These are phyloP conservation scores for Rhodosporidiobolus odoratus DNA, from an alignment of 768 basidiomycete genomes.

Conservation along the genomic window DNA sequence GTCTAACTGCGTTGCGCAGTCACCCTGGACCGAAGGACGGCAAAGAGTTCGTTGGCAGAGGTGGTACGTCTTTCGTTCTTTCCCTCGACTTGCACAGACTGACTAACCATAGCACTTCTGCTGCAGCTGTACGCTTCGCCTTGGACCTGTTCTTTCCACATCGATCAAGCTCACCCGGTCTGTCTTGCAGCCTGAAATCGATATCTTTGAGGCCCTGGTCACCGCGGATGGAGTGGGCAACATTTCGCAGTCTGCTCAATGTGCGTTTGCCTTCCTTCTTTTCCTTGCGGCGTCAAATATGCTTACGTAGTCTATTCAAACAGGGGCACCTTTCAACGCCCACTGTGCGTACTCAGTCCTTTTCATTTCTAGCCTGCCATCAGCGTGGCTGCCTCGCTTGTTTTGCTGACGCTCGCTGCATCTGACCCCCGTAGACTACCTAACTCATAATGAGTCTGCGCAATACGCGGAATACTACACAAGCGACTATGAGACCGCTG, in stretches of 20 bases:
- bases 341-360: too few relatives aligned
- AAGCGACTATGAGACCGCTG: too few relatives aligned
- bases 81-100: too few relatives aligned
- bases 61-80: not conserved
- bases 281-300: not conserved
- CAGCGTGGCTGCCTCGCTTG: too few relatives aligned
- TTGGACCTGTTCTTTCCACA: not conserved
- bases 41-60: not conserved
- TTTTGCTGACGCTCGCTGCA: too few relatives aligned
- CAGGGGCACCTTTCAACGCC: too few relatives aligned
- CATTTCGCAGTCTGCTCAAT: not conserved
- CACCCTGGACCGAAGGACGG: conserved; percentile 11
- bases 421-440: too few relatives aligned
- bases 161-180: not conserved
- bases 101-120: not conserved
- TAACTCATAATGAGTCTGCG: too few relatives aligned
- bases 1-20: not conserved
- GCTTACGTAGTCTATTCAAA: too few relatives aligned
- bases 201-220: conserved; percentile 45
- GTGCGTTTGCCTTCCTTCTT: not conserved
- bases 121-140: not conserved
- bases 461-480: too few relatives aligned
- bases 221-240: not conserved
- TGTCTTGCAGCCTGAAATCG: conserved; percentile 57
- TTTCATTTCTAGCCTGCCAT: too few relatives aligned